Base-by-base conservation (phyloP, 2,329 filamentous ascomycete species). In the Paecilomyces niveus region DNA sequence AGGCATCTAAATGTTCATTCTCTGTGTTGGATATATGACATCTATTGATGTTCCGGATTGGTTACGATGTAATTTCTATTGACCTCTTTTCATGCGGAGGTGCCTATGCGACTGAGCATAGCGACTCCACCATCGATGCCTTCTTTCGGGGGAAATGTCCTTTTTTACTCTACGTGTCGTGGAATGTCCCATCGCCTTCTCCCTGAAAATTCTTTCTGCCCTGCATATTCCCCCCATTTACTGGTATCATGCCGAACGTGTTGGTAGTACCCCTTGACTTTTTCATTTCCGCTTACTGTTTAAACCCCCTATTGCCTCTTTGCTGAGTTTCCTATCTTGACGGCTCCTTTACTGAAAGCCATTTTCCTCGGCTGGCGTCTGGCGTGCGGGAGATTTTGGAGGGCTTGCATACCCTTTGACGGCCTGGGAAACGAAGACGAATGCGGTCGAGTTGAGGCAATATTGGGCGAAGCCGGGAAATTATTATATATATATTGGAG, bases 41-140 rank as follows among this genome's bases (percentile, higher is more conserved):
- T 13, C 8, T 56, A 32, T 54, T 51, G 26, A 52, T 29, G 39
- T 51, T 35, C 33, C 56, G 21, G 54, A n/a, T 15, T 29, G 63
- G 65, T 65, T 67, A 59, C 62, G 63, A 65, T 69, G 59, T 62
- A 63, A 63, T 64, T 59, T 62, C 61, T 68, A 67, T 68, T 67
- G 62, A 62, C 65, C 63, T 63, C 22, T 24, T 62, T 62, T 57
- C 39, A 59, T 65, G 61, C 62, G 61, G 57, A 58, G 57, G 59
- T 62, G 57, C 60, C 56, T 65, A 63, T 62, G 64, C 65, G 61
- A 64, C 61, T 54, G 35, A 56, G 61, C 57, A 58, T 61, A 52
- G 56, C 51, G 57, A 58, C 53, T 53, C n/a, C 39, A 45, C 53
- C 53, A 54, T 54, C 53, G 35, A 54, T 59, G 39, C 60, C 54